Percentiles rank a stretch among this genome's conserved stretches.
Evolutionary conservation across 768 basidiomycete species (phyloP).

Genomic region (Termitomyces bulborhizus): DNA sequence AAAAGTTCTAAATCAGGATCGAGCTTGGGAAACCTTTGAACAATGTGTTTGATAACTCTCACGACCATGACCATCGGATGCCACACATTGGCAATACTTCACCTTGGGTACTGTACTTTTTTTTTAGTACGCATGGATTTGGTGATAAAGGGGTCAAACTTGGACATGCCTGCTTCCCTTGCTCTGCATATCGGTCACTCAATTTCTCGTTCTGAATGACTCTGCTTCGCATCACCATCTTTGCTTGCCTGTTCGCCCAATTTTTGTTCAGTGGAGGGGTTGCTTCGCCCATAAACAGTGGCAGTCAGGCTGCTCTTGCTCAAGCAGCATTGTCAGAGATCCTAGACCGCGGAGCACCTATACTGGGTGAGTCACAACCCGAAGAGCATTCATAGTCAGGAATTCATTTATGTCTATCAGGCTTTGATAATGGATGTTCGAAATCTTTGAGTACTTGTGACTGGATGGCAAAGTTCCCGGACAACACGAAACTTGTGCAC

Average conservation of each 20-base stretch:
- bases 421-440: constrained; percentile 28
- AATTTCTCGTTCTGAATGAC: neutral
- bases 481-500: constrained; percentile 35
- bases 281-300: neutral
- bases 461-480: constrained; percentile 40
- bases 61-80: neutral
- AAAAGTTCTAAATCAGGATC: too few species aligned
- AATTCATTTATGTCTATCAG: constrained; percentile 14
- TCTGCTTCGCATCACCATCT: neutral
- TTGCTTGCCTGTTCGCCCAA: neutral
- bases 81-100: neutral
- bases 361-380: constrained; percentile 18
- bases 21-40: too few species aligned
- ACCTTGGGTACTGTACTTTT: too few species aligned
- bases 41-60: neutral
- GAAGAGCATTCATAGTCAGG: neutral
- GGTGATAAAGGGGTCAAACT: neutral
- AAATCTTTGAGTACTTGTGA: constrained; percentile 28
- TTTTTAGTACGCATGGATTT: too few species aligned
- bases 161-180: neutral
- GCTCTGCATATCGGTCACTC: neutral
- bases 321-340: constrained; percentile 23
- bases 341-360: constrained; percentile 24
- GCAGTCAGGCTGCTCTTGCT: constrained; percentile 13
- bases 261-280: neutral